Base-by-base conservation (phyloP, 352 stramenopile genomes). In the Globisporangium paroecandrum region DNA sequence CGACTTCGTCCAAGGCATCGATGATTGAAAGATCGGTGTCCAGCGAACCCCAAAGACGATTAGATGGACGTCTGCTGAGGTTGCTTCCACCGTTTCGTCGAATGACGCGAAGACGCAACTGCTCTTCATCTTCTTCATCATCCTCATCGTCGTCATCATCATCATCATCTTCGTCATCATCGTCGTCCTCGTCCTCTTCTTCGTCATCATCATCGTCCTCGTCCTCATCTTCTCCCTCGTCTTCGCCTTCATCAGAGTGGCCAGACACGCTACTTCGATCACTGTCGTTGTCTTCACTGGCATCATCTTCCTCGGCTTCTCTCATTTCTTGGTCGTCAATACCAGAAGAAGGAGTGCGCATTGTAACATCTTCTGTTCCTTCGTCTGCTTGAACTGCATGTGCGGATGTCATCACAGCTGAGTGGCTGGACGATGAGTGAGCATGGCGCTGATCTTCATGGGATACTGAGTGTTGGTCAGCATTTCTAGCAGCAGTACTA, bases 1-100 rank as follows among this genome's bases (percentile, higher is more conserved):
- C 84, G 13, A 91, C 84, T 70, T 94, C 86, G 58, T 94, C 86
- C 25, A 89, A 72, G 9, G 78, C 86, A 72, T 94, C 86, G n/a
- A 89, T 67, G 24, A 83, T 78, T 9, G 82, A 87, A 55, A 90
- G 66, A 54, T 93, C 88, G 2, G 77, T 78, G 34, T 93, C 86
- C 4, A 94, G 64, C n/a, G 85, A 81, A 32, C 84, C 83, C 85
- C 85, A 94, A 7, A 86, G 65, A 24, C 82, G 84, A 65, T 71
- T 84, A 1, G 73, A 76, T 36, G 73, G 60, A 53, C 81, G 75
- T 32, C 78, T 74, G 58, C 54, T 79, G 8, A 71, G 70, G 51
- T 60, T 74, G 41, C 71, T 67, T 51, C 66, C 75, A 34, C 69
- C 69, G 13, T 67, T 57, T 68, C 77, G 81, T 53, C 83, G 78